These are phyloP conservation scores for Ogataea sp. DNA, from an alignment of 805 yeast species.

Conservation along the genomic window DNA sequence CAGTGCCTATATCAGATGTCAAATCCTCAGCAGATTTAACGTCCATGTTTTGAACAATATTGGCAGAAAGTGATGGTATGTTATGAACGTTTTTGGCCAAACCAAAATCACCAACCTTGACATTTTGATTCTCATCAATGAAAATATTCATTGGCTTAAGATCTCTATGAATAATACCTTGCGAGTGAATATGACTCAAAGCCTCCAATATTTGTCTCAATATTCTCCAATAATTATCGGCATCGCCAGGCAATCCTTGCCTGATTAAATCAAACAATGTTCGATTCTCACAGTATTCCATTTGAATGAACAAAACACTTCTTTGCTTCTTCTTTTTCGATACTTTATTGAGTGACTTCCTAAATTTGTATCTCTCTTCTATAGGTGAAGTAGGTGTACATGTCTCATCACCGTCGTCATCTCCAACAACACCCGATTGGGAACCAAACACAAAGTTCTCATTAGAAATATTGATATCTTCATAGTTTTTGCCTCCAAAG, in stretches of 20 bases:
- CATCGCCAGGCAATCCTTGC: constrained; percentile 60
- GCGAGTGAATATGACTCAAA: constrained; percentile 80
- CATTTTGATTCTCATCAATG: constrained; percentile 80
- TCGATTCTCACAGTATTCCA: constrained; percentile 97
- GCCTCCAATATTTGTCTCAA: constrained; percentile 87
- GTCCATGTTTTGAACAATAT: constrained; percentile 11
- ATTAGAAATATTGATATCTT: constrained; percentile 15
- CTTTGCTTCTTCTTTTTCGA: constrained; percentile 21
- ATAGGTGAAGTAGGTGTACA: neutral
- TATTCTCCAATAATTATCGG: constrained; percentile 84
- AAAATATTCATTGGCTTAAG: constrained; percentile 93
- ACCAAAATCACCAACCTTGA: constrained; percentile 96
- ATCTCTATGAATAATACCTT: constrained; percentile 93
- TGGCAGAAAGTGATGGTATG: constrained; percentile 19
- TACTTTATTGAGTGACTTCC: constrained; percentile 4
- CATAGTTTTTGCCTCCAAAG: constrained; percentile 16
- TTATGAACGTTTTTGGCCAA: constrained; percentile 83
- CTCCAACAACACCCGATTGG: constrained; percentile 5
- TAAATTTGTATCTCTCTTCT: neutral
- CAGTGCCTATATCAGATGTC: constrained; percentile 91
- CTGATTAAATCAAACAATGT: constrained; percentile 78
- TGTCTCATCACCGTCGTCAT: constrained; percentile 2
- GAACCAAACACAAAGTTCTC: constrained; percentile 21
- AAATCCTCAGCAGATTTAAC: constrained; percentile 51
- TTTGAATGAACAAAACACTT: constrained; percentile 86